Conservation (phyloP, 306 rosid species). For the Dryas drummondii region DNA sequence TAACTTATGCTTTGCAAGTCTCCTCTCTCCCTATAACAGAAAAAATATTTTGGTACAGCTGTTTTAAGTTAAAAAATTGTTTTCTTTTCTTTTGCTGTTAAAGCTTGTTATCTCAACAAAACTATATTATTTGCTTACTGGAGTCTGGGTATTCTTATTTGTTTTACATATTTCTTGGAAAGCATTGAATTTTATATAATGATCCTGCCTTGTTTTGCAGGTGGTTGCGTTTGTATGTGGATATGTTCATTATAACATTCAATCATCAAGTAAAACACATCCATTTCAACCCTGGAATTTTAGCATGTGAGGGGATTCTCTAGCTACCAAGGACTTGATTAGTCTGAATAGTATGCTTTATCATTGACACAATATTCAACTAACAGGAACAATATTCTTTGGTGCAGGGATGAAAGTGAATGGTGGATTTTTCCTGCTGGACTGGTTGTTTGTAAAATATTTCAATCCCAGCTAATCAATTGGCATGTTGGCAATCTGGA, state of each 20-base stretch:
- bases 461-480: constrained; percentile 86
- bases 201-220: constrained; percentile 31
- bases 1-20: not conserved
- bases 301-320: constrained; percentile 62
- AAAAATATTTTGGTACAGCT: not conserved
- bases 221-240: constrained; percentile 94
- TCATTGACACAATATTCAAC: not conserved
- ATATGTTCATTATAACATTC: constrained; percentile 71
- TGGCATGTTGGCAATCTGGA: constrained; percentile 99
- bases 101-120: not conserved
- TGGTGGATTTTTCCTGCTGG: constrained; percentile 96
- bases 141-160: not conserved
- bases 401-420: constrained; percentile 93
- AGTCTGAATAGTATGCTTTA: not conserved
- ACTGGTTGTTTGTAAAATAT: constrained; percentile 79
- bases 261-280: constrained; percentile 54
- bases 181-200: not conserved
- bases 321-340: not conserved
- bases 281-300: constrained; percentile 82
- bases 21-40: not conserved
- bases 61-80: not conserved
- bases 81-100: not conserved
- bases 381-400: not conserved
- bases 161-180: not conserved
- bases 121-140: not conserved